Evolutionary conservation across 306 rosid genomes (phyloP), one percentile per base, ranked within the genome.

Genomic region (Cucurbita maxima): DNA sequence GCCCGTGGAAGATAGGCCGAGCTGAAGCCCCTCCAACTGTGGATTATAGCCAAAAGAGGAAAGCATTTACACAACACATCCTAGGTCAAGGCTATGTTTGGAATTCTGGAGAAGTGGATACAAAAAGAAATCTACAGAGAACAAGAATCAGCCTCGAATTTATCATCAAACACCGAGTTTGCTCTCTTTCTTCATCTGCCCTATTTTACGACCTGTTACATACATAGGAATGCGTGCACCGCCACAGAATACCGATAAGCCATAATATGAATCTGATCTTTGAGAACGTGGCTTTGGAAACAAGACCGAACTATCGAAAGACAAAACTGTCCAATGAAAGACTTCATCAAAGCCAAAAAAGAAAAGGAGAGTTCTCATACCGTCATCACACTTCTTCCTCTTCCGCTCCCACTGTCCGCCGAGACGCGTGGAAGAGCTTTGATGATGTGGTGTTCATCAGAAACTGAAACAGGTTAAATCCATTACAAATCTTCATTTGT

Each of bases 221-320:
- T 36, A 30, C 40, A 15, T 70, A 13, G 76, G 3, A 8, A 56
- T 55, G 76, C 56, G 76, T 44, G 56, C 30, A 22, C 67, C 54
- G 67, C 76, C 76, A 40, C 61, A 72, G 36, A 55, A 3, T 72
- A 55, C 16, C 54, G 55, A 40, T 63, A n/a, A 69, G 74, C 45
- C 15, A 51, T 51, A 30, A 36, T 48, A 53, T 50, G 74, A 48
- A 45, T 25, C 72, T 70, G 44, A 48, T 69, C 59, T 14, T 6
- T n/a, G 13, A 18, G 59, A 30, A 37, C 43, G 59, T 70, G 74
- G 25, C 22, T 45, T 7, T 15, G 9, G n/a, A 59, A 34, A 34
- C 22, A 19, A 59, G 5, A 64, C 51, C 50, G 41, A 43, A 64
- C 15, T 14, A 14, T n/a, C 16, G 73, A 50, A 50, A 50, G 3